Conservation (phyloP, 2,329 filamentous ascomycete species). For the Canariomyces notabilis region DNA sequence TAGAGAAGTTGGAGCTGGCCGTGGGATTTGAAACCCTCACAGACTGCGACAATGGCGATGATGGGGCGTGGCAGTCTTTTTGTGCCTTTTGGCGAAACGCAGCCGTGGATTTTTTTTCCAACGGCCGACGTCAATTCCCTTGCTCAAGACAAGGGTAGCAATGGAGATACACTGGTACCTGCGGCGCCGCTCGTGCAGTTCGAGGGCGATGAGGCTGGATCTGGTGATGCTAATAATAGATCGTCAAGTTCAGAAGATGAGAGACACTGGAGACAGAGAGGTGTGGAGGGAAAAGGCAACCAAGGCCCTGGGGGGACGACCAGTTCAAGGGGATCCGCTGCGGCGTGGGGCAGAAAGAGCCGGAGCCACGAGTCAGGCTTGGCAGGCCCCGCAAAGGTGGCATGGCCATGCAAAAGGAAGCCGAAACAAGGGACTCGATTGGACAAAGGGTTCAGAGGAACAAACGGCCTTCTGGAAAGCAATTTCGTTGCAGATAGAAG, state of each 20-base stretch:
- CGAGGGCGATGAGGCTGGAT: conserved; percentile 24
- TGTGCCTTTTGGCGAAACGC: conserved; percentile 21
- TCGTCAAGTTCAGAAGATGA: conserved; percentile 20
- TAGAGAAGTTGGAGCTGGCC: conserved; percentile 7
- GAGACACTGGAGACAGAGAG: conserved; percentile 18
- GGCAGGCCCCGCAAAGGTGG: conserved; percentile 8
- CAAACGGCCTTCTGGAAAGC: conserved; percentile 7
- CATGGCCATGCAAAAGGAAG: conserved; percentile 5
- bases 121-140: conserved; percentile 24
- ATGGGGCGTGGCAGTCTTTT: conserved; percentile 24
- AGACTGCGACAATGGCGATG: conserved; percentile 19
- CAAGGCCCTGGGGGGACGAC: conserved; percentile 6
- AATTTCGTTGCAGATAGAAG: neutral
- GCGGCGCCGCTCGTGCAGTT: conserved; percentile 18
- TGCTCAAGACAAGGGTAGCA: conserved; percentile 18
- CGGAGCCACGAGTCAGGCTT: conserved; percentile 23
- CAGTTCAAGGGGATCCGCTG: conserved; percentile 9
- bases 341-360: conserved; percentile 5
- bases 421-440: conserved; percentile 15
- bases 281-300: conserved; percentile 17
- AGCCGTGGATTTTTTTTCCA: conserved; percentile 17
- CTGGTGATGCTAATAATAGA: conserved; percentile 27
- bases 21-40: conserved; percentile 17
- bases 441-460: no score
- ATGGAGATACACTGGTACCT: conserved; percentile 22